A percentile compares a stretch with the other conserved stretches of the same genome.
These are phyloP conservation scores for Begonia masoniana DNA, from an alignment of 306 rosid species.

Conservation along the genomic window DNA sequence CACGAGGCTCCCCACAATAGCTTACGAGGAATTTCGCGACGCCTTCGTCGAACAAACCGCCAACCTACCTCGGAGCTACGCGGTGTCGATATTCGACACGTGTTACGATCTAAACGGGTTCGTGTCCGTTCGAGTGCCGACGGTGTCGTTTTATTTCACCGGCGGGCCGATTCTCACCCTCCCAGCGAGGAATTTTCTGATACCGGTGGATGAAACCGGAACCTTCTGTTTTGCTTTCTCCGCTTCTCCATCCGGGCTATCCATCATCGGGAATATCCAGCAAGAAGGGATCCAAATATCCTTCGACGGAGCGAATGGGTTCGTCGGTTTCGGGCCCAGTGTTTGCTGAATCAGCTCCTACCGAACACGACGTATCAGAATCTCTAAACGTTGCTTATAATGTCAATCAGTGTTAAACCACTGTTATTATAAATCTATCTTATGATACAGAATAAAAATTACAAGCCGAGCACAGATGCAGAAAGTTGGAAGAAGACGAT, in stretches of 20 bases:
- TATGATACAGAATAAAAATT: no score
- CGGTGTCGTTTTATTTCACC: constrained; percentile 66
- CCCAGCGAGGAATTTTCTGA: constrained; percentile 60
- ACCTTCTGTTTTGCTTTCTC: constrained; percentile 82
- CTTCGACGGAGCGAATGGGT: constrained; percentile 67
- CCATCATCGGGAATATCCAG: constrained; percentile 81
- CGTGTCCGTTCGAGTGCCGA: constrained; percentile 75
- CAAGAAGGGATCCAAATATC: constrained; percentile 87
- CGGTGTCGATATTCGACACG: constrained; percentile 68
- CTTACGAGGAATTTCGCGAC: constrained; percentile 48
- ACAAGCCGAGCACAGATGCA: background rate
- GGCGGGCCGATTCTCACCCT: constrained; percentile 72
- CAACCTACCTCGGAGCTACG: constrained; percentile 44
- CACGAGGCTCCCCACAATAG: constrained; percentile 50
- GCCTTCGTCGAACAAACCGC: constrained; percentile 48
- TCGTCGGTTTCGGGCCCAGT: constrained; percentile 79
- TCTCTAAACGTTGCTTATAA: background rate
- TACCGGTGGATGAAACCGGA: constrained; percentile 58
- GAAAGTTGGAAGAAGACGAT: background rate
- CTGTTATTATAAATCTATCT: no score
- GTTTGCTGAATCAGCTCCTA: constrained; percentile 35
- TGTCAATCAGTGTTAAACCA: no score
- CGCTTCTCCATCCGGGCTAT: constrained; percentile 31
- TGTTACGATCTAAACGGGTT: constrained; percentile 64
- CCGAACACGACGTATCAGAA: background rate